Evolutionary conservation across 805 yeast genomes (phyloP), one percentile per base, ranked within the genome.

Genomic region (Ogataea glucozyma): DNA sequence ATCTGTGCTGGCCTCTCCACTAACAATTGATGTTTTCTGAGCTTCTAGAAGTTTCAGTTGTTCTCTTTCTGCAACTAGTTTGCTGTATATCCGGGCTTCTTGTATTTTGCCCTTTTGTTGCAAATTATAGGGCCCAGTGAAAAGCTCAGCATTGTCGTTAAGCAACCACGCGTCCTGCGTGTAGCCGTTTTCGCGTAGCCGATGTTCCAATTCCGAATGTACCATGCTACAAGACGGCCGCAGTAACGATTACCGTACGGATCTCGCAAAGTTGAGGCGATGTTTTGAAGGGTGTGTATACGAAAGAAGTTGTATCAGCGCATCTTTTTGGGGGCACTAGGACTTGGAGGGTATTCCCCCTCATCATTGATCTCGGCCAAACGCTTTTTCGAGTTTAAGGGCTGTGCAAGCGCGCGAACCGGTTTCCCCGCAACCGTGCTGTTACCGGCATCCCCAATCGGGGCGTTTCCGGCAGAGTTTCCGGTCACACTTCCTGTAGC

Each of bases 61-160:
- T 3, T 33, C 34, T 4, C 21, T 16, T 14, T 27, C 36, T 11
- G 37, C 24, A 4, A 59, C 37, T 5, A 46, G 35, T 31, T 57
- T 54, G 9, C 50, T 41, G 38, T 44, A 54, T 3, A 60, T 47
- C 7, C 33, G 31, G n/a, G 53, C 57, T 7, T 46, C 37, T 20
- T 49, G 51, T 11, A 60, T 54, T 26, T 48, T 54, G 12, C 48
- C 51, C 12, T 19, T 12, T 21, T 54, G 52, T 11, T 47, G 41
- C 10, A 60, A 44, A 23, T 57, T 58, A 27, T 51, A 49, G 7
- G 53, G 53, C 4, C 65, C 65, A n/a, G 58, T 56, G 31, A 59
- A 60, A 16, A 60, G 42, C 31, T 60, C 53, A 8, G 45, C 41
- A 26, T 57, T 60, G 6, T 49, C 47, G 40, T 60, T 60, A 14